Base-by-base conservation (phyloP, 192 early-diverging fungal species). In the Obelidium mucronatum region DNA sequence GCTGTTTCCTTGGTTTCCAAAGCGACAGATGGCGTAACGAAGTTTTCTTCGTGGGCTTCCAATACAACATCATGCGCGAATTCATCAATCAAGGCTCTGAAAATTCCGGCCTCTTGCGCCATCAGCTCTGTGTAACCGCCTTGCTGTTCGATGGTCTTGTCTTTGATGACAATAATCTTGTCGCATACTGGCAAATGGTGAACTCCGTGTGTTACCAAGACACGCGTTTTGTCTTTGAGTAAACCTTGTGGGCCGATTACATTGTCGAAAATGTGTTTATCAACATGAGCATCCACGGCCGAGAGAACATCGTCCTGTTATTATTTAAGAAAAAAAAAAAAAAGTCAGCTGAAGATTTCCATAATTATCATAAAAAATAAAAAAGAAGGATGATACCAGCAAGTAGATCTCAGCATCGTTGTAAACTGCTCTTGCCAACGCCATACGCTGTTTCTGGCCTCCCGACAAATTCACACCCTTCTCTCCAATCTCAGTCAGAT, bases 301-400 rank as follows among this genome's bases (percentile, higher is more conserved):
- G 89, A 91, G 62, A 97, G 76, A 24, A 91, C 92, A 53, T 95
- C 94, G 60, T 95, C 94, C n/a, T n/a, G n/a, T n/a, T n/a, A n/a
- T n/a, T n/a, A n/a, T n/a, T n/a, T n/a, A n/a, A n/a, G n/a, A n/a
- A n/a, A n/a, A n/a, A n/a, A n/a, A n/a, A n/a, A n/a, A n/a, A n/a
- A n/a, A n/a, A n/a, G n/a, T n/a, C n/a, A n/a, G n/a, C n/a, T n/a
- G n/a, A n/a, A n/a, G n/a, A n/a, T n/a, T n/a, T n/a, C n/a, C n/a
- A n/a, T n/a, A n/a, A n/a, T n/a, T n/a, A n/a, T n/a, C n/a, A n/a
- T n/a, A n/a, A n/a, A n/a, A n/a, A n/a, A n/a, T n/a, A n/a, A n/a
- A n/a, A n/a, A n/a, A n/a, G n/a, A n/a, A n/a, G n/a, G n/a, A n/a
- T n/a, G n/a, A n/a, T n/a, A n/a, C 94, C 11, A 73, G 56, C 0